phyloP scores from a whole-genome alignment of 768 basidiomycete genomes.

The Mycena venus region DNA sequence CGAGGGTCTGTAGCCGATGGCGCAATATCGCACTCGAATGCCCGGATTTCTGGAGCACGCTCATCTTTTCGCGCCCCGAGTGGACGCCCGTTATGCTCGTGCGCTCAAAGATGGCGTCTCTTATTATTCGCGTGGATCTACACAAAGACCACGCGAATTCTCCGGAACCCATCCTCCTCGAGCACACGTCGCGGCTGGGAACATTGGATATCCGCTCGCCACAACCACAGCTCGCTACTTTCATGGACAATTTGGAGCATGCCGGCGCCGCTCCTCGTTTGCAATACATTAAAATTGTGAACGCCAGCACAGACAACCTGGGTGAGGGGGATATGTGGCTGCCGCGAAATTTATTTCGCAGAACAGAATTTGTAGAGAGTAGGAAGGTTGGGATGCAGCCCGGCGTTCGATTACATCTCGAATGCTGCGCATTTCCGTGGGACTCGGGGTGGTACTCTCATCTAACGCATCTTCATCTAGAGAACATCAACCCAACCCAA shows the following conservation, averaged over 20 bases:
- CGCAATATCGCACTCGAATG: slow-evolving; percentile 31
- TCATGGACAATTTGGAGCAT: slow-evolving; percentile 23
- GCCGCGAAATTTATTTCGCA: slow-evolving; percentile 23
- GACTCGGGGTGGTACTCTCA: slow-evolving; percentile 31
- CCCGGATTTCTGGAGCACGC: slow-evolving; percentile 32
- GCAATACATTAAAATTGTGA: slow-evolving; percentile 14
- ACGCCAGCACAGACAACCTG: slow-evolving; percentile 1
- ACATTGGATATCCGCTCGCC: slow-evolving; percentile 23
- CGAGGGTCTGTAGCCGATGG: slow-evolving; percentile 27
- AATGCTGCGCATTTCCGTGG: slow-evolving; percentile 33
- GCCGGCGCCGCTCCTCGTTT: slow-evolving; percentile 22
- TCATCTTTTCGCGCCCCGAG: slow-evolving; percentile 29
- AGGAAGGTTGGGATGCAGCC: not conserved
- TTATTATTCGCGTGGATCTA: slow-evolving; percentile 29
- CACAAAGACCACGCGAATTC: slow-evolving; percentile 8
- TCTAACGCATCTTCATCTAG: slow-evolving; percentile 28
- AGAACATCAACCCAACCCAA: slow-evolving; percentile 15
- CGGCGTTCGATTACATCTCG: slow-evolving; percentile 17
- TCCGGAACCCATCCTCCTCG: slow-evolving; percentile 24
- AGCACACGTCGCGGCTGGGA: slow-evolving; percentile 22
- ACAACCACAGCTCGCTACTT: slow-evolving; percentile 7
- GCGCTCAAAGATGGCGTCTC: slow-evolving; percentile 28
- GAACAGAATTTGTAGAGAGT: not conserved
- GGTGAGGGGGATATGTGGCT: slow-evolving; percentile 15
- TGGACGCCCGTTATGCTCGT: slow-evolving; percentile 33